A percentile compares a stretch with the other conserved stretches of the same genome.
These are phyloP conservation scores for Geotrichum bryndzae DNA, from an alignment of 1,139 yeast species.

Conservation along the genomic window DNA sequence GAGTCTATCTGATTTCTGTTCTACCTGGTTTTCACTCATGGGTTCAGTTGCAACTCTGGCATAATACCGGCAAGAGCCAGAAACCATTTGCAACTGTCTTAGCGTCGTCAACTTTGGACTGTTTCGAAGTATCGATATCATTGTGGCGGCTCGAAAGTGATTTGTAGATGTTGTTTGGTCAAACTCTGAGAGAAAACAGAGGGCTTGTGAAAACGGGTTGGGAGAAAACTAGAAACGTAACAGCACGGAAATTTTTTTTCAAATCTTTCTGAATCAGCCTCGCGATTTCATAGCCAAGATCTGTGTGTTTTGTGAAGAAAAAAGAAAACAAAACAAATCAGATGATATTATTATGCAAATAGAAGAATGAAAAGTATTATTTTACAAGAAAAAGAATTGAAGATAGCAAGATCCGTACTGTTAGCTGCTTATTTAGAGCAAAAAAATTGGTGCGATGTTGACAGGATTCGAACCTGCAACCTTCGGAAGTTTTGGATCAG, in stretches of 20 bases:
- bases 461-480: conserved; percentile 48
- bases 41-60: not conserved
- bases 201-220: not conserved
- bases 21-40: not conserved
- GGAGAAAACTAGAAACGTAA: not conserved
- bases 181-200: not conserved
- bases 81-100: not conserved
- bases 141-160: not conserved
- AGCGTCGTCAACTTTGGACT: not conserved
- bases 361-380: no score
- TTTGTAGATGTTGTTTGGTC: not conserved
- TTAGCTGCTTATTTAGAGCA: not conserved
- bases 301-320: no score
- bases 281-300: not conserved
- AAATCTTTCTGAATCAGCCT: not conserved
- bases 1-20: not conserved
- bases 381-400: no score
- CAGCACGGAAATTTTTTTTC: not conserved
- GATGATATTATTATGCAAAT: not conserved
- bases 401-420: no score
- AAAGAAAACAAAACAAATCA: not conserved
- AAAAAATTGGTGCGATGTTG: conserved; percentile 36
- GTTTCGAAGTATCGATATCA: not conserved
- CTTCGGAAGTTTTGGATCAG: conserved; percentile 34
- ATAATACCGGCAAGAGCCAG: not conserved